phyloP scores from a whole-genome alignment of 495 filamentous ascomycete genomes.

The Penicillium paradoxum region DNA sequence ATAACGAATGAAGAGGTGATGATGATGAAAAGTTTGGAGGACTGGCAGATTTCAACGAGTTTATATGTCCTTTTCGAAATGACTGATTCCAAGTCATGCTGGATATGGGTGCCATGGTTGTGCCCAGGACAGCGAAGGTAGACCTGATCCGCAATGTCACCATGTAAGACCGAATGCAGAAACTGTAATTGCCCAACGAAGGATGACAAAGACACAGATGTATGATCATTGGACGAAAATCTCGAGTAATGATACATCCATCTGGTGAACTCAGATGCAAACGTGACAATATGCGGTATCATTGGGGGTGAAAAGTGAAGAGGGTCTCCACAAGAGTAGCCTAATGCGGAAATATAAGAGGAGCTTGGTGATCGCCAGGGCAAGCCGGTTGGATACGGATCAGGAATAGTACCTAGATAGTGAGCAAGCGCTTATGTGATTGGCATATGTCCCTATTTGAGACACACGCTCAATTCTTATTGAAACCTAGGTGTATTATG shows the following conservation, averaged over 20 bases:
- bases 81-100: constrained; percentile 13
- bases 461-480: neutral
- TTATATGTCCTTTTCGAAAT: constrained; percentile 31
- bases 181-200: constrained; percentile 13
- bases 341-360: constrained; percentile 30
- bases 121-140: constrained; percentile 26
- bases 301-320: constrained; percentile 11
- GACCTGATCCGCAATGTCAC: constrained; percentile 22
- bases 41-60: constrained; percentile 8
- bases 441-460: neutral
- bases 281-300: constrained; percentile 35
- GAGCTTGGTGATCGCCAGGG: neutral
- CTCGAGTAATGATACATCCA: constrained; percentile 12
- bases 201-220: constrained; percentile 20
- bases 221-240: constrained; percentile 12
- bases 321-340: constrained; percentile 11
- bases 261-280: constrained; percentile 16
- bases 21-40: constrained; percentile 9
- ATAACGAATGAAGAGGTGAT: constrained; percentile 37
- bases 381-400: neutral
- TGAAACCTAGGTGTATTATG: neutral
- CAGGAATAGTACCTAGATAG: neutral
- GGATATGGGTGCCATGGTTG: constrained; percentile 27
- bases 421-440: neutral
- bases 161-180: constrained; percentile 24